A percentile compares a stretch with the other conserved stretches of the same genome.
Evolutionary conservation across 352 stramenopile species (phyloP).

Genomic region (Blastocystis sp.): DNA sequence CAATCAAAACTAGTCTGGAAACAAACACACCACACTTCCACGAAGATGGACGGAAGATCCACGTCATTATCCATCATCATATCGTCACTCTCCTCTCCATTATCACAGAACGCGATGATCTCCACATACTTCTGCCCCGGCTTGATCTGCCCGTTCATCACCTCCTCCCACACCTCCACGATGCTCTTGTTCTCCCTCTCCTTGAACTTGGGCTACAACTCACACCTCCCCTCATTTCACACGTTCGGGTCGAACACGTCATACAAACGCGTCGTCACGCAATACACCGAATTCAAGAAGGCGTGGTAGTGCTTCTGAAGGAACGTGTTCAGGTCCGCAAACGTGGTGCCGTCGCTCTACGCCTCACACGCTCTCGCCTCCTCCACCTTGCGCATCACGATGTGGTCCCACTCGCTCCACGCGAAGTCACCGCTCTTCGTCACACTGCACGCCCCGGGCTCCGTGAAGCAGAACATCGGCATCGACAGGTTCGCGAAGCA

Average conservation of each 20-base stretch:
- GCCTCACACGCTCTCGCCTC: not conserved
- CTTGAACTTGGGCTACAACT: not conserved
- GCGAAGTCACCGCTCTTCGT: not conserved
- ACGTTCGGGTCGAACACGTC: slow-evolving; percentile 79
- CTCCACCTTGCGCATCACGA: not conserved
- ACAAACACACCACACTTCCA: slow-evolving; percentile 36
- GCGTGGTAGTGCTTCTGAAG: slow-evolving; percentile 94
- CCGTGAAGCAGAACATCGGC: slow-evolving; percentile 33
- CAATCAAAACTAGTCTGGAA: too few relatives aligned
- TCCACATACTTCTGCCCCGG: slow-evolving; percentile 37
- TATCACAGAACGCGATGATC: slow-evolving; percentile 35
- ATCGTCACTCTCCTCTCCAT: not conserved
- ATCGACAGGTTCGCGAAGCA: slow-evolving; percentile 67
- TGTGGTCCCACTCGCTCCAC: slow-evolving; percentile 57
- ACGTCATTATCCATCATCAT: slow-evolving; percentile 36
- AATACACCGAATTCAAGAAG: slow-evolving; percentile 95
- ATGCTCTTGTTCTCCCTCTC: slow-evolving; percentile 22
- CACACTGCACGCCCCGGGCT: slow-evolving; percentile 13
- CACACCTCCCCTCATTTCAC: not conserved
- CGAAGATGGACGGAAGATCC: slow-evolving; percentile 22
- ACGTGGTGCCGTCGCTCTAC: slow-evolving; percentile 8
- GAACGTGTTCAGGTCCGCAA: slow-evolving; percentile 80
- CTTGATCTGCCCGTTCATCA: not conserved
- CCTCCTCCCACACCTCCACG: slow-evolving; percentile 29
- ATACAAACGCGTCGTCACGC: slow-evolving; percentile 80